Evolutionary conservation across 176 grass and related monocot species (phyloP), one percentile per base, ranked within the genome.

Genomic region (Triticum timopheevii): DNA sequence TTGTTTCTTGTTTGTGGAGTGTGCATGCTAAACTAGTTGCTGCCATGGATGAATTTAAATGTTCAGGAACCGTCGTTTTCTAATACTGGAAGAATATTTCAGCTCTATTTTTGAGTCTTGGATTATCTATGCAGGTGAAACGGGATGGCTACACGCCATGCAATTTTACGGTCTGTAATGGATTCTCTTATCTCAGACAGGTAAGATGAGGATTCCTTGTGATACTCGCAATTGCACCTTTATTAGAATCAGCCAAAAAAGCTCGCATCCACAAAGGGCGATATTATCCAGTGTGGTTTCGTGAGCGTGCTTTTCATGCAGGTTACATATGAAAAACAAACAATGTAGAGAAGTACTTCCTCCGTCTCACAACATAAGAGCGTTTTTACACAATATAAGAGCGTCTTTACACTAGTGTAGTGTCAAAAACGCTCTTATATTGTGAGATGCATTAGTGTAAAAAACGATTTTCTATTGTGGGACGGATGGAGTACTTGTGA

Each of bases 101-200:
- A 20, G 58, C 35, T 74, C 8, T 59, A 56, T 44, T 80, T 66
- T 6, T 59, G 7, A 80, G 23, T 74, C 62, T 38, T 28, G 27
- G 19, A 27, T 76, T 85, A 0, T 65, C 45, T 63, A 31, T 84
- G 30, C 73, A 93, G 92, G 91, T 91, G 92, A 87, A 88, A 86
- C 75, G 70, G 6, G 92, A 93, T 65, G 92, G 69, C n/a, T 89
- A 84, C 45, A 44, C 59, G 30, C 79, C 81, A 77, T 77, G 75
- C 65, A 39, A 66, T 12, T 62, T 40, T 73, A 62, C 11, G 2
- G 34, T 61, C 25, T 36, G 66, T 45, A 77, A 13, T 71, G 80
- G 11, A 78, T 70, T 39, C 73, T 69, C 64, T 81, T 77, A 82
- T 39, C 30, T 77, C 31, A 61, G 8, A 23, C 40, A 79, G 67